Base-by-base conservation (phyloP, 306 rosid species). In the Mucuna pruriens region DNA sequence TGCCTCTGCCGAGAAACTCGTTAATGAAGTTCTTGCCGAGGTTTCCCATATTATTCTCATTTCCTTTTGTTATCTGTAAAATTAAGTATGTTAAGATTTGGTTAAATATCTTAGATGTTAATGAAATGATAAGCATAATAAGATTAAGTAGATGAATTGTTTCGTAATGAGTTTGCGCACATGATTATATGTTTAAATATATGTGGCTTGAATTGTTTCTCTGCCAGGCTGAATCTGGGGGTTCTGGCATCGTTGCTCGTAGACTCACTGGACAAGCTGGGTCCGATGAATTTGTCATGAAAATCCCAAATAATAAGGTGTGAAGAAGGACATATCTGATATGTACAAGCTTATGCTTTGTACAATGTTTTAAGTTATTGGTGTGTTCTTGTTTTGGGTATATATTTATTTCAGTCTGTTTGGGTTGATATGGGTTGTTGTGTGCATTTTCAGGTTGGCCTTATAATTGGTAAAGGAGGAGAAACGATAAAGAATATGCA, bases 381-480 rank as follows among this genome's bases (percentile, higher is more conserved):
- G 49, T 49, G 16, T 73, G 10, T 17, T 25, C 19, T 49, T 0
- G 44, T 42, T 42, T 49, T n/a, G 8, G 36, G 0, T 17, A 3
- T 36, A 8, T 69, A 6, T 7, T 22, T 7, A 5, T 16, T 71
- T 26, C 11, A 0, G 17, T 60, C 64, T 65, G 7, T 19, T 9
- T 67, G 15, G 75, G 36, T 79, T 60, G 66, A 46, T 17, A 23
- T 40, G 68, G 11, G 55, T 77, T 40, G 33, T 34, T 17, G 23
- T 51, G 13, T 19, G 64, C 33, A 4, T 51, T 66, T 74, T 54
- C 87, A 96, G 99, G 99, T 96, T 88, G 99, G 99, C 19, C 95
- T 96, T 82, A 86, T 96, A 7, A 96, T 96, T 75, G 99, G 98
- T 55, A 96, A 96, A 85, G 97, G 99, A 74, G 99, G 99, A 69